Conservation (phyloP, 2,329 filamentous ascomycete genomes). For the Colletotrichum magnum region DNA sequence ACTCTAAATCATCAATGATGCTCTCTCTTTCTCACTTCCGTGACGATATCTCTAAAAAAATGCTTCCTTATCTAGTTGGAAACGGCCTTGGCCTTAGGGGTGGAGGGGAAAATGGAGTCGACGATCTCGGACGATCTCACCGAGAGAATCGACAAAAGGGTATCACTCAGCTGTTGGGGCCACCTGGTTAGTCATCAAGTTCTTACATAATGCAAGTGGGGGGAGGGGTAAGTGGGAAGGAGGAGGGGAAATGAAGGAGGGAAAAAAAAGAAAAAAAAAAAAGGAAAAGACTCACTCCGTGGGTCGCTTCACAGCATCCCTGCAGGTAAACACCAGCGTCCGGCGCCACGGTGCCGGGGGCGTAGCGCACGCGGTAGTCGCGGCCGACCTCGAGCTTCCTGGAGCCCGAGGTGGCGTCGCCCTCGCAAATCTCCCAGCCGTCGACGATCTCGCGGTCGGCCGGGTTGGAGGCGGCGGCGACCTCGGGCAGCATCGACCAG, state of each 20-base stretch:
- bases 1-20: slow-evolving; percentile 18
- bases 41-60: slow-evolving; percentile 24
- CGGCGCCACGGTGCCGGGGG: slow-evolving; percentile 74
- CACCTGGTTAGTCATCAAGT: slow-evolving; percentile 41
- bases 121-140: slow-evolving; percentile 85
- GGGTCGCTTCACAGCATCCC: slow-evolving; percentile 92
- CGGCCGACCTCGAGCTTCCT: slow-evolving; percentile 77
- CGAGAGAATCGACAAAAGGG: slow-evolving; percentile 83
- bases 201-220: slow-evolving; percentile 15
- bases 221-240: neutral
- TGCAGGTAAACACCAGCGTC: slow-evolving; percentile 91
- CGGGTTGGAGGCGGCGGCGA: slow-evolving; percentile 18
- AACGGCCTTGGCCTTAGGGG: slow-evolving; percentile 30
- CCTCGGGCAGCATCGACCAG: slow-evolving; percentile 74
- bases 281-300: slow-evolving; percentile 77
- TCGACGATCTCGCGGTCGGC: slow-evolving; percentile 45
- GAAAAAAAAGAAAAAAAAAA: slow-evolving; percentile 47
- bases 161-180: slow-evolving; percentile 77
- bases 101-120: slow-evolving; percentile 74
- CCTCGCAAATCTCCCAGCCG: slow-evolving; percentile 54
- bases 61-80: slow-evolving; percentile 27
- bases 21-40: neutral
- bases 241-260: neutral
- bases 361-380: slow-evolving; percentile 84
- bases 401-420: slow-evolving; percentile 36